Percentiles rank a stretch among this genome's conserved stretches.
These are phyloP conservation scores for Alternaria brassicicola DNA, from an alignment of 2,329 filamentous ascomycete genomes.

Conservation along the genomic window DNA sequence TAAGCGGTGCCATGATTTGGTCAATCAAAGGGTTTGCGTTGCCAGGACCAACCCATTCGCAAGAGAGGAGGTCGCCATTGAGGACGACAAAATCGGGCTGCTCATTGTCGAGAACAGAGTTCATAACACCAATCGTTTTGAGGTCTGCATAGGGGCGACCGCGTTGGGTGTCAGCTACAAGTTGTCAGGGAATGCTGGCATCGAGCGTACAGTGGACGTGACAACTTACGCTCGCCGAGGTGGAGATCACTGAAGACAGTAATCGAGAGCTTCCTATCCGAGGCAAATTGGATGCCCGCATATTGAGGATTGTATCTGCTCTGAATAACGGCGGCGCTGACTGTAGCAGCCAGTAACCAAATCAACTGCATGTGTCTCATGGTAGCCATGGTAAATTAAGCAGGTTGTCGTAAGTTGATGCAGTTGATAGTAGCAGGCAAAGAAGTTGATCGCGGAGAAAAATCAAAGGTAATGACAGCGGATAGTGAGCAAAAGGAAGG, in stretches of 20 bases:
- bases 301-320: conserved; percentile 18
- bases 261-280: conserved; percentile 54
- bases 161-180: conserved; percentile 14
- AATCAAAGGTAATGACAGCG: not conserved
- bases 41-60: conserved; percentile 54
- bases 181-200: conserved; percentile 3
- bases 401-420: not conserved
- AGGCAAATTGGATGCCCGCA: conserved; percentile 33
- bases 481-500: not conserved
- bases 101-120: conserved; percentile 63
- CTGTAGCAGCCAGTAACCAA: conserved; percentile 16
- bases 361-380: conserved; percentile 25
- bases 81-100: conserved; percentile 66
- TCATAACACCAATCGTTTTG: conserved; percentile 63
- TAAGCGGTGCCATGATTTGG: conserved; percentile 52
- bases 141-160: conserved; percentile 57
- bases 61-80: conserved; percentile 74
- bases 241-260: conserved; percentile 73
- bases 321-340: conserved; percentile 7
- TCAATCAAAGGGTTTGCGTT: conserved; percentile 30
- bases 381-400: conserved; percentile 1
- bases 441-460: not conserved
- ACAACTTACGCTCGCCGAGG: conserved; percentile 67
- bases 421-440: not conserved
- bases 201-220: conserved; percentile 23